Evolutionary conservation across 164 flowering plant genomes (phyloP), one percentile per base, ranked within the genome.

Genomic region (Aristolochia fimbriata): DNA sequence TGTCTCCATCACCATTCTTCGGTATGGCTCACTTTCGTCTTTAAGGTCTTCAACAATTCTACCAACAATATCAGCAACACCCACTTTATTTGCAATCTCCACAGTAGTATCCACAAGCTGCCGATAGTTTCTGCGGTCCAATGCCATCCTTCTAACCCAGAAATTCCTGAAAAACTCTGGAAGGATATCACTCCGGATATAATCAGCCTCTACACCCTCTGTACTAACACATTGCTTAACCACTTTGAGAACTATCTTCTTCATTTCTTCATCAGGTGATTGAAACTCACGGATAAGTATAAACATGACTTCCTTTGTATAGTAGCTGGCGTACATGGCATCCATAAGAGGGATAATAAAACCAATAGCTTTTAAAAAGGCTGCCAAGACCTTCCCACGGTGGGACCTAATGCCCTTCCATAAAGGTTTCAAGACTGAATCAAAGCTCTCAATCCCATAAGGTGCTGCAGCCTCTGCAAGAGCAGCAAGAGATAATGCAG

Each of bases 1-100:
- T 0, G 99, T 94, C 73, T 94, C 97, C 99, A 94, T 91, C n/a
- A 94, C 97, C 97, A 94, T 94, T 45, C 99, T 72, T 61, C 99
- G 73, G 64, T 94, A 94, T 2, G 97, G 99, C 68, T 94, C 99
- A 74, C 99, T 91, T 79, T 91, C 99, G 74, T 94, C 99, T 70
- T 94, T 94, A 23, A 94, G 87, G 74, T 94, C 99, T 74, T 91
- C 99, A 27, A 91, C 99, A 54, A 94, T 74, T 71, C 97, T 80
- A 13, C 96, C 97, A 0, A 88, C 93, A 51, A 94, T 94, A 72
- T 91, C 99, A 48, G 92, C 89, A 48, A 94, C 99, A 14, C 99
- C 99, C 58, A 85, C 95, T 69, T 91, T 91, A 67, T 94, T 94
- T 16, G 99, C 97, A 19, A 94, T 91, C 73, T 93, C 97, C 13